These are phyloP conservation scores for Thalassiosira exigua DNA, from an alignment of 352 stramenopile genomes.

Conservation along the genomic window DNA sequence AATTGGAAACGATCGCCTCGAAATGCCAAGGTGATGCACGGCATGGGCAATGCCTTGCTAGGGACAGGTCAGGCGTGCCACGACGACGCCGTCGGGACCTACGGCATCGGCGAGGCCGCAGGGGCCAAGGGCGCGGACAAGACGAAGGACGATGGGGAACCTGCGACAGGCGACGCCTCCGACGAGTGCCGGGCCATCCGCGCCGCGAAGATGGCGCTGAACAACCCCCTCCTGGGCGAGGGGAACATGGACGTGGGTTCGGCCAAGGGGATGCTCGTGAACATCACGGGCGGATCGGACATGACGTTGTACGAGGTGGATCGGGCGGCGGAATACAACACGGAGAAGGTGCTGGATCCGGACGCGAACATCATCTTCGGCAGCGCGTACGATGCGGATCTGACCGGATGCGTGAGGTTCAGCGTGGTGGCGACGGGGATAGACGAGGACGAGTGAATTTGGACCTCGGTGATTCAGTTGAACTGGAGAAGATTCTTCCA, in stretches of 20 bases:
- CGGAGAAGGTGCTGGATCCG: conserved; percentile 77
- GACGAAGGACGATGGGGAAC: neutral
- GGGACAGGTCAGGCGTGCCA: conserved; percentile 89
- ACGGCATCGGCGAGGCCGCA: conserved; percentile 10
- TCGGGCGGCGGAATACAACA: conserved; percentile 78
- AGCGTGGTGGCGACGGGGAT: conserved; percentile 75
- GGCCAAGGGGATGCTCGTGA: conserved; percentile 91
- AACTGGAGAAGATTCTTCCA: too few relatives aligned
- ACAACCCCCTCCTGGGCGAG: conserved; percentile 69
- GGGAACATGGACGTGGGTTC: conserved; percentile 62
- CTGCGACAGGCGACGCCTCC: neutral
- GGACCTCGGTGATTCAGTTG: too few relatives aligned
- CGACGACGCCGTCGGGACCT: conserved; percentile 24
- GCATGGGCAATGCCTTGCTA: conserved; percentile 88
- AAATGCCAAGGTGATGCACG: conserved; percentile 40
- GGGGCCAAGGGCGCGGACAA: conserved; percentile 9
- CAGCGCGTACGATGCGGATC: conserved; percentile 57
- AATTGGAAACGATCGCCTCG: too few relatives aligned
- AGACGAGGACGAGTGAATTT: conserved; percentile 32
- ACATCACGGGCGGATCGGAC: conserved; percentile 93
- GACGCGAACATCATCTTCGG: conserved; percentile 88
- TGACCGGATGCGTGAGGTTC: conserved; percentile 61
- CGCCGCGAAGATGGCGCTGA: conserved; percentile 66
- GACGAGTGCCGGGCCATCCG: conserved; percentile 86
- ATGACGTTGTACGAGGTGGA: conserved; percentile 91